Evolutionary conservation across 495 filamentous ascomycete species (phyloP).

Genomic region (Trichoderma parareesei): DNA sequence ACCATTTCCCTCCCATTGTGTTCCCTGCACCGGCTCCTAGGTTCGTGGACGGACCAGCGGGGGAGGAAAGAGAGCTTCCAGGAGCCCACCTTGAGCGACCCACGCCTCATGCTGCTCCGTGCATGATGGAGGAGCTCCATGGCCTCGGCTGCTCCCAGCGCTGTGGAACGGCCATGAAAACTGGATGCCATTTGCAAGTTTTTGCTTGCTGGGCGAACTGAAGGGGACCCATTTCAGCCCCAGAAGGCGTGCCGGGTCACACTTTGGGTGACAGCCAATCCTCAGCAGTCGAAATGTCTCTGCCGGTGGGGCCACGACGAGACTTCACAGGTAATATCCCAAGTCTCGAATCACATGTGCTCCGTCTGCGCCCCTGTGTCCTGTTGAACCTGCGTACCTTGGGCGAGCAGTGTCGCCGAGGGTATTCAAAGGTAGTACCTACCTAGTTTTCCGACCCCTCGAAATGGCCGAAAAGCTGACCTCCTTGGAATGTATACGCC

Average conservation of each 20-base stretch:
- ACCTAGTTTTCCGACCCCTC: background rate
- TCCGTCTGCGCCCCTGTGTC: too few species aligned
- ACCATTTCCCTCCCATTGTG: too few species aligned
- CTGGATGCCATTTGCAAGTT: background rate
- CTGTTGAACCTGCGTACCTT: too few species aligned
- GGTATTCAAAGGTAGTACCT: too few species aligned
- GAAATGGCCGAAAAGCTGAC: background rate
- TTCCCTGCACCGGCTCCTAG: background rate
- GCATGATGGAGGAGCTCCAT: background rate
- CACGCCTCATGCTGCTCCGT: background rate
- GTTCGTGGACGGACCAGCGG: background rate
- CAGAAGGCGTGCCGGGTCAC: background rate
- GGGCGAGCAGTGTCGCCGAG: too few species aligned
- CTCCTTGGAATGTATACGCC: too few species aligned
- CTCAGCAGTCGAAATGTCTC: background rate
- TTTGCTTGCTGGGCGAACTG: background rate
- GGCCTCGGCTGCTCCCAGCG: conserved; percentile 5
- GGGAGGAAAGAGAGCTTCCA: background rate
- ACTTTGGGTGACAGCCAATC: background rate
- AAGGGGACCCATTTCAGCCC: background rate
- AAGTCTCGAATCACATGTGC: too few species aligned
- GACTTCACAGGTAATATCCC: too few species aligned
- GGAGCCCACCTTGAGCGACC: background rate
- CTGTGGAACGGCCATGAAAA: background rate
- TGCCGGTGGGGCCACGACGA: background rate